Evolutionary conservation across 148 eudicot species (phyloP).

Genomic region (Rhododendron williamsianum): DNA sequence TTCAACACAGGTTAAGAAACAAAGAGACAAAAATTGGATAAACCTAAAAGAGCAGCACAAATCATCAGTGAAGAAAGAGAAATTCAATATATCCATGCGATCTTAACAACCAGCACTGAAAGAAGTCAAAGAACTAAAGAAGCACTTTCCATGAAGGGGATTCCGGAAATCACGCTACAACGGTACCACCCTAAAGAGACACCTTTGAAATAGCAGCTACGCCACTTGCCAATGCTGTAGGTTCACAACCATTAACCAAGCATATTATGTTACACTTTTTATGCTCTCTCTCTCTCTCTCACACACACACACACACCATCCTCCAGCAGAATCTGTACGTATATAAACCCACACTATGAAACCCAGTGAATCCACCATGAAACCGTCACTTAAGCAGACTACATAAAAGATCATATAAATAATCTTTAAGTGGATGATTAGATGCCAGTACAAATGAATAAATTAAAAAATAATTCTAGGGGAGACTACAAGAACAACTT

Average conservation of each 20-base stretch:
- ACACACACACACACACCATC: too few relatives aligned
- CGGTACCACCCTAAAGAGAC: background rate
- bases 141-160: background rate
- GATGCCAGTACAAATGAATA: background rate
- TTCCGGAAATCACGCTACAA: background rate
- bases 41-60: slow-evolving; percentile 1
- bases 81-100: background rate
- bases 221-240: background rate
- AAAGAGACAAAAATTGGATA: background rate
- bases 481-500: background rate
- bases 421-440: background rate
- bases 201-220: background rate
- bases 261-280: background rate
- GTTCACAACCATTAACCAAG: background rate
- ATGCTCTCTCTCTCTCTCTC: too few relatives aligned
- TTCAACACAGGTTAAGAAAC: background rate
- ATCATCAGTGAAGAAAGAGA: background rate
- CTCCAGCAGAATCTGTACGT: background rate
- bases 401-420: background rate
- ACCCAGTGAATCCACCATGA: background rate
- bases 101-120: too few relatives aligned
- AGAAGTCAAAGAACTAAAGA: background rate
- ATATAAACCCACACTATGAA: background rate
- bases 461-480: background rate
- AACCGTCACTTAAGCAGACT: background rate